Evolutionary conservation across 345 rosid species (phyloP).

Genomic region (Toxicodendron radicans): DNA sequence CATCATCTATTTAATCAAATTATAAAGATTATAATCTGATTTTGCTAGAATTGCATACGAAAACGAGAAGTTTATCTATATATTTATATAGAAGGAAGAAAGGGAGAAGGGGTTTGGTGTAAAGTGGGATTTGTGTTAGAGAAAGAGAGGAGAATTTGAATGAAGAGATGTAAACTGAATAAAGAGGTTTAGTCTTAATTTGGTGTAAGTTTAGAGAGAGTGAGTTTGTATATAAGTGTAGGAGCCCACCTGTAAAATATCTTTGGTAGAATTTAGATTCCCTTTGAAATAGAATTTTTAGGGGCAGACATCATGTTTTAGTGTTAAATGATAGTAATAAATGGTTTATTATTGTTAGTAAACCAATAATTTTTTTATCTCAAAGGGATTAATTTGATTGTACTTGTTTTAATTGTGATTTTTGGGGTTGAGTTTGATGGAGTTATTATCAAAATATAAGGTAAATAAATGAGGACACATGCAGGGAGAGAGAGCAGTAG

Average conservation of each 20-base stretch:
- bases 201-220: constrained; percentile 28
- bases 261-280: no score
- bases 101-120: constrained; percentile 34
- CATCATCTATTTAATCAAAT: constrained; percentile 20
- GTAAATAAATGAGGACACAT: no score
- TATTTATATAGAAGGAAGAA: constrained; percentile 2
- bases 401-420: no score
- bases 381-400: no score
- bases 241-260: background rate
- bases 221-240: constrained; percentile 1
- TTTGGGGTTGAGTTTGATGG: no score
- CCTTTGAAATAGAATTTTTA: no score
- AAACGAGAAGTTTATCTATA: constrained; percentile 19
- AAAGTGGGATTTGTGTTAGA: constrained; percentile 13
- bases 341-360: no score
- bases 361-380: no score
- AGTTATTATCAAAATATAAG: no score
- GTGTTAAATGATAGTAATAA: no score
- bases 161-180: constrained; percentile 6
- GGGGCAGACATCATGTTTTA: no score
- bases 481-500: constrained; percentile 22
- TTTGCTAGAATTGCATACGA: background rate
- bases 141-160: constrained; percentile 14
- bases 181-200: constrained; percentile 12
- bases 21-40: no score